These are phyloP conservation scores for Herpetomonas samuelpessoai DNA, from an alignment of 208 protist species.

Conservation along the genomic window DNA sequence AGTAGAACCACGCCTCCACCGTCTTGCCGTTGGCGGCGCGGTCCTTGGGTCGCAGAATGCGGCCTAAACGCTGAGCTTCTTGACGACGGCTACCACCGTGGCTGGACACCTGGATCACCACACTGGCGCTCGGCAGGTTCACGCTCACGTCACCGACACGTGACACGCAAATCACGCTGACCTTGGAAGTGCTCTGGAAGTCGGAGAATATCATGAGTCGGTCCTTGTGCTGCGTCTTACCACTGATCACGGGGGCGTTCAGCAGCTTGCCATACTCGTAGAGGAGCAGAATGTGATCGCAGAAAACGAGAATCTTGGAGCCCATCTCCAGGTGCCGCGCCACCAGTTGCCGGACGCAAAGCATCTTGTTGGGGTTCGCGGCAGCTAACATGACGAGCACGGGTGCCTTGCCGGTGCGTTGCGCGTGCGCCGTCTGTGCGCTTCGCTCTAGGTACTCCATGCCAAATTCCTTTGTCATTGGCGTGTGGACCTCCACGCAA, in stretches of 20 bases:
- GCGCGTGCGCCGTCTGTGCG: conserved; percentile 15
- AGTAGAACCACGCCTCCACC: conserved; percentile 99
- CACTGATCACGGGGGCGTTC: conserved; percentile 91
- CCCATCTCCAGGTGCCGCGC: conserved; percentile 85
- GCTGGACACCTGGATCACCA: conserved; percentile 98
- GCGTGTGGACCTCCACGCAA: conserved; percentile 98
- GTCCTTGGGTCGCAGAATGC: conserved; percentile 93
- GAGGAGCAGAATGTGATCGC: conserved; percentile 97
- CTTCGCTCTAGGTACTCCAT: conserved; percentile 83
- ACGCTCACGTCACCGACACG: conserved; percentile 97
- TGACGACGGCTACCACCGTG: conserved; percentile 95
- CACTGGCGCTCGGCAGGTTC: conserved; percentile 99
- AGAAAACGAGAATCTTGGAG: conserved; percentile 99
- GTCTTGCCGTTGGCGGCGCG: conserved; percentile 61
- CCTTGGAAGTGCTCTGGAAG: conserved; percentile 87
- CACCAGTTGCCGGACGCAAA: conserved; percentile 92
- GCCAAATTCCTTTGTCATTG: conserved; percentile 97
- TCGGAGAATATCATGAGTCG: conserved; percentile 93
- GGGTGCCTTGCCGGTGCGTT: conserved; percentile 30
- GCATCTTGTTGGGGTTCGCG: conserved; percentile 90
- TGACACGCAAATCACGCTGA: conserved; percentile 97
- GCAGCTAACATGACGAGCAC: conserved; percentile 77
- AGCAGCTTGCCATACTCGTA: conserved; percentile 93
- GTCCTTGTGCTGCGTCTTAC: conserved; percentile 91
- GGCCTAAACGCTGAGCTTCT: conserved; percentile 96